Conservation (phyloP, 1,139 yeast species). For the Tardiomyces depauwii region DNA sequence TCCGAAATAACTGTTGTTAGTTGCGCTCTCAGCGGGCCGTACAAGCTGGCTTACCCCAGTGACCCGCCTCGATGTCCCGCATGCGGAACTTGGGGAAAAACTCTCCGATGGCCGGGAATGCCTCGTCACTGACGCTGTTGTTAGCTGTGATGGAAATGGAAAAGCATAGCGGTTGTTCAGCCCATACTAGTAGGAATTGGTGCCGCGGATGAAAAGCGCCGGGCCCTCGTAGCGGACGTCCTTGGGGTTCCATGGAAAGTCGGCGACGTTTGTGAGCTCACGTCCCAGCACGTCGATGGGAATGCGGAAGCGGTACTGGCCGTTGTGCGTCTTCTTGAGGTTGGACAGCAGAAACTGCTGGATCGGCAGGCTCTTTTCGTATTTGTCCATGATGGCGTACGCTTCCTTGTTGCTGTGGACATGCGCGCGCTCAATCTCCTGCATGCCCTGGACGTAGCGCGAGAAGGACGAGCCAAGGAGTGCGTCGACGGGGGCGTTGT, state of each 20-base stretch:
- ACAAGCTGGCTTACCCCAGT: slow-evolving; percentile 41
- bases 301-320: slow-evolving; percentile 35
- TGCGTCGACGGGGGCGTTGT: slow-evolving; percentile 75
- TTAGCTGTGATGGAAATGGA: slow-evolving; percentile 5
- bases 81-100: slow-evolving; percentile 73
- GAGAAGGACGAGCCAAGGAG: slow-evolving; percentile 50
- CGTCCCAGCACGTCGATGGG: slow-evolving; percentile 62
- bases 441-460: slow-evolving; percentile 53
- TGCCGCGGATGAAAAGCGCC: slow-evolving; percentile 68
- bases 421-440: slow-evolving; percentile 33
- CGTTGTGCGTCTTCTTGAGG: slow-evolving; percentile 33
- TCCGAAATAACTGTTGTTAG: slow-evolving; percentile 43
- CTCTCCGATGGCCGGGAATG: slow-evolving; percentile 58
- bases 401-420: slow-evolving; percentile 54
- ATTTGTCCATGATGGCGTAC: slow-evolving; percentile 47
- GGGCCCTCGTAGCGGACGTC: slow-evolving; percentile 58
- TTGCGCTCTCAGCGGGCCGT: too few species aligned
- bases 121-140: slow-evolving; percentile 63
- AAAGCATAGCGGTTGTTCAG: slow-evolving; percentile 11
- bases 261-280: slow-evolving; percentile 53
- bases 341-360: slow-evolving; percentile 75
- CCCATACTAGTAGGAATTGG: slow-evolving; percentile 44
- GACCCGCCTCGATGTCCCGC: slow-evolving; percentile 73
- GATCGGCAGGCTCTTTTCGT: slow-evolving; percentile 49
- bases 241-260: slow-evolving; percentile 62